These are phyloP conservation scores for Echria macrotheca DNA, from an alignment of 495 filamentous ascomycete genomes.

Conservation along the genomic window DNA sequence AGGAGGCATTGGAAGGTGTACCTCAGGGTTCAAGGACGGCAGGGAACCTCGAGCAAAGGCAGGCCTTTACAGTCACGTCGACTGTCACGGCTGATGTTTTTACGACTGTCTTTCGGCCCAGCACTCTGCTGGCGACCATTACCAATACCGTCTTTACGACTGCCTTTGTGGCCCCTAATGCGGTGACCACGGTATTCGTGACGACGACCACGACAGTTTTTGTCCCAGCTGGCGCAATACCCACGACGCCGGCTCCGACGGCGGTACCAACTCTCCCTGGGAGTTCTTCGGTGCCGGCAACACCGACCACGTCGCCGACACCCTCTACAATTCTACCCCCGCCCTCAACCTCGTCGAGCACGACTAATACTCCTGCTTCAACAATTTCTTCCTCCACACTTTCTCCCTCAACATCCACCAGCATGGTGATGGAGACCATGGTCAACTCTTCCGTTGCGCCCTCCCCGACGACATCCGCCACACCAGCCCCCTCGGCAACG, in stretches of 20 bases:
- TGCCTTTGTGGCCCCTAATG: conserved; percentile 17
- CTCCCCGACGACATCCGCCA: neutral
- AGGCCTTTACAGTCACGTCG: conserved; percentile 13
- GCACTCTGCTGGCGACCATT: conserved; percentile 8
- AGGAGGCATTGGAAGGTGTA: neutral
- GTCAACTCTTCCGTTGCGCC: conserved; percentile 1
- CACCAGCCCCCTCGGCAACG: neutral
- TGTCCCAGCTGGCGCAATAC: conserved; percentile 10
- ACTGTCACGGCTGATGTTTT: conserved; percentile 11
- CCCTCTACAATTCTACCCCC: neutral
- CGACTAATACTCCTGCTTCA: neutral
- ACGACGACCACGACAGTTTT: conserved; percentile 22
- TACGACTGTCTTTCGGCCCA: conserved; percentile 11
- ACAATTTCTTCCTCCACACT: neutral
- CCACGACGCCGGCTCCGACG: conserved; percentile 1
- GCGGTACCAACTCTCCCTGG: neutral
- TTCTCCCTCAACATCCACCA: neutral
- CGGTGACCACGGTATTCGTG: conserved; percentile 18
- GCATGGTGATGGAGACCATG: neutral
- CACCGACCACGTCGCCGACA: neutral
- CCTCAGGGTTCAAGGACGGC: neutral
- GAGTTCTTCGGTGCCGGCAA: neutral
- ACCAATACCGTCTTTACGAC: conserved; percentile 24
- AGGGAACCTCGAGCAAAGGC: neutral
- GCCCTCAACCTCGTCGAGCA: neutral